Percentiles rank a stretch among this genome's conserved stretches.
Evolutionary conservation across 176 grass and related monocot genomes (phyloP).

Genomic region (Poa annua): DNA sequence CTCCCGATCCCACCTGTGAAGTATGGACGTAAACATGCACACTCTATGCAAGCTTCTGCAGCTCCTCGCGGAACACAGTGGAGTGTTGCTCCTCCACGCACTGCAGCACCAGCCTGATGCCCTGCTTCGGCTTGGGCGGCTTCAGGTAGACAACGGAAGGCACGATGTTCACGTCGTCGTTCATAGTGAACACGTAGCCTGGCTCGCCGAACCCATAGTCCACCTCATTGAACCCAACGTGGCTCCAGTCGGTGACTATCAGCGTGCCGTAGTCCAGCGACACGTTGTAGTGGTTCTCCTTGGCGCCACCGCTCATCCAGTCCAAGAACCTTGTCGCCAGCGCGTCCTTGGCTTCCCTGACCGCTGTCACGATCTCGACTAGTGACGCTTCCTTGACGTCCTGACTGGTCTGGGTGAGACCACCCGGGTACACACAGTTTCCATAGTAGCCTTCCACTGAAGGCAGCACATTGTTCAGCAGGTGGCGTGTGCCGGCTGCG

Average conservation of each 20-base stretch:
- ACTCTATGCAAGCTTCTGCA: conserved; percentile 62
- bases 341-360: conserved; percentile 17
- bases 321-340: conserved; percentile 23
- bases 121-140: conserved; percentile 66
- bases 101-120: conserved; percentile 65
- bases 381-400: not conserved
- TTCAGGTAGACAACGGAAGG: conserved; percentile 64
- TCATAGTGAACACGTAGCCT: conserved; percentile 61
- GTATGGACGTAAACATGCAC: conserved; percentile 6
- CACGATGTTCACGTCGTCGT: conserved; percentile 61
- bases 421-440: conserved; percentile 8
- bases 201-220: conserved; percentile 70
- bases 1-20: not conserved
- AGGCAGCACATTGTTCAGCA: not conserved
- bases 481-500: conserved; percentile 20
- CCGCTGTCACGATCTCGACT: not conserved
- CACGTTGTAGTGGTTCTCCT: conserved; percentile 31
- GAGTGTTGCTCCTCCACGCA: conserved; percentile 68
- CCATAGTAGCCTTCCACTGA: not conserved
- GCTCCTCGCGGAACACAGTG: conserved; percentile 48
- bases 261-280: conserved; percentile 68
- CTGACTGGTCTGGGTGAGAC: not conserved
- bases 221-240: conserved; percentile 70
- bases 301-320: conserved; percentile 24
- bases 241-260: conserved; percentile 74